Conservation (phyloP, 2,329 filamentous ascomycete species). For the Sclerotinia nivalis region DNA sequence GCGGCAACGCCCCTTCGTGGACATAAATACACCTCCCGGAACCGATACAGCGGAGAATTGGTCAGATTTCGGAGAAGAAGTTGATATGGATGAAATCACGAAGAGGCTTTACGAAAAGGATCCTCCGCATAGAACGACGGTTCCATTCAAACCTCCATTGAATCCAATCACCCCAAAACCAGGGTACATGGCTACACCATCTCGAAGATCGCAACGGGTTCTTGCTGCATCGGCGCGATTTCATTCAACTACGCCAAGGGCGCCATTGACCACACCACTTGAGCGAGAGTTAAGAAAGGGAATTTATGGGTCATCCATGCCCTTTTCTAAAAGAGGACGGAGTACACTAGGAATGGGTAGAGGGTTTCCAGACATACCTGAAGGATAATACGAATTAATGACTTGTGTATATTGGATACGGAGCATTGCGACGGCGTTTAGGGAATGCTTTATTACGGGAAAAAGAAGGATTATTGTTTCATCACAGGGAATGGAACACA, state of each 20-base stretch:
- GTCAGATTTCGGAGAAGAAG: constrained; percentile 39
- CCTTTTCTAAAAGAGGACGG: constrained; percentile 30
- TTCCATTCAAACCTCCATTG: background rate
- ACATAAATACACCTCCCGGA: constrained; percentile 26
- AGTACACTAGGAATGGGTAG: constrained; percentile 31
- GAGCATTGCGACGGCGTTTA: constrained; percentile 23
- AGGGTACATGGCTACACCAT: constrained; percentile 32
- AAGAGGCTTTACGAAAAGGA: constrained; percentile 30
- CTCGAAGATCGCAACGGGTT: constrained; percentile 46
- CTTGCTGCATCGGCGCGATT: constrained; percentile 44
- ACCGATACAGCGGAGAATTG: constrained; percentile 33
- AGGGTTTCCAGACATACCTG: constrained; percentile 38
- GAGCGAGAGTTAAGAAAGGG: constrained; percentile 43
- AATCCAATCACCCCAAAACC: constrained; percentile 29
- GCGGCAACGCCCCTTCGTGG: constrained; percentile 29
- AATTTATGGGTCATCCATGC: constrained; percentile 34
- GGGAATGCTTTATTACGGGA: constrained; percentile 20
- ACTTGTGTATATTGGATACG: constrained; percentile 15
- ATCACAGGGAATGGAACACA: constrained; percentile 19
- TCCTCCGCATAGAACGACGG: background rate
- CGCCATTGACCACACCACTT: constrained; percentile 48
- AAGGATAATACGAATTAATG: constrained; percentile 32
- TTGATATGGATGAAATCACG: constrained; percentile 33
- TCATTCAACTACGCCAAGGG: constrained; percentile 48
- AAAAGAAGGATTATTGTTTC: constrained; percentile 3